Base-by-base conservation (phyloP, 371 early-diverging fungal species). In the Mucor lusitanicus region DNA sequence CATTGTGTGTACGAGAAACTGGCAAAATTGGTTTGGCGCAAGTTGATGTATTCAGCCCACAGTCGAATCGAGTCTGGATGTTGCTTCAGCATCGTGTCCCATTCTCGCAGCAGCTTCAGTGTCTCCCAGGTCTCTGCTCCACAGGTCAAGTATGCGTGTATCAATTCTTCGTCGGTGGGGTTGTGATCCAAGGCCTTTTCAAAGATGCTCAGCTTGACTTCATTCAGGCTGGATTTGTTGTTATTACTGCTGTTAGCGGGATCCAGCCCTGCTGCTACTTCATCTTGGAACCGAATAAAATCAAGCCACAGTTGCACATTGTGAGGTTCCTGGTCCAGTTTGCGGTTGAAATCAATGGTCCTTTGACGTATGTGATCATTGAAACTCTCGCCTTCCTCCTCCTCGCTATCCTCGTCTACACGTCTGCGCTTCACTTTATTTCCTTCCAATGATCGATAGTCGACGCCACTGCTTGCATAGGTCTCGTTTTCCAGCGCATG, bases 31-130 rank as follows among this genome's bases (percentile, higher is more conserved):
- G 93, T 90, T 72, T 91, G 92, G 17, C 93, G 76, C 55, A 87
- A 87, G 46, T 90, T 85, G 58, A 95, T 80, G 68, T 95, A 95
- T 44, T 90, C 83, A 8, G 88, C 87, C 94, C 94, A 93, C 1
- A 94, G 72, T n/a, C 53, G 40, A 21, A 86, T 72, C 0, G 89
- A 83, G 46, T 79, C 75, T 7, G 84, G 77, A 37, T 77, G 63
- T 13, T 69, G 65, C 50, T 83, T 80, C 21, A 95, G 73, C 9
- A 89, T 68, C 23, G 72, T 68, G 55, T 93, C 92, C 94, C 94
- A 94, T 70, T 91, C 88, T 6, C 85, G 80, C 57, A 93, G 71
- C 0, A 93, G 59, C 23, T 72, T 77, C 12, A 87, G 62, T 3
- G 91, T 79, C 75, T 89, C 90, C 88, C 88, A 91, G 2, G 79